These are phyloP conservation scores for Pisolithus microcarpus DNA, from an alignment of 768 basidiomycete genomes.

Conservation along the genomic window DNA sequence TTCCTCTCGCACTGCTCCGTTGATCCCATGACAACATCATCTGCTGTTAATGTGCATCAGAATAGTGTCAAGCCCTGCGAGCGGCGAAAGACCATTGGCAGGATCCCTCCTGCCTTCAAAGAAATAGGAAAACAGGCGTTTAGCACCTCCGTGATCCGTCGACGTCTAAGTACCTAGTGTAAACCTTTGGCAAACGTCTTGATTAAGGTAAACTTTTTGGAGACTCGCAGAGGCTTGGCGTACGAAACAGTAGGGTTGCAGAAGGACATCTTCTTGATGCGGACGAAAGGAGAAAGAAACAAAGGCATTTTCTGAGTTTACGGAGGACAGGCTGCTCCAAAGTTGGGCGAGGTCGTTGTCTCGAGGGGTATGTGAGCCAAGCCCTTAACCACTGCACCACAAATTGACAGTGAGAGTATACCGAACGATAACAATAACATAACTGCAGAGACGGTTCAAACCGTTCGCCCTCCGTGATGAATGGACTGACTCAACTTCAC, in stretches of 20 bases:
- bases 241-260: conserved; percentile 51
- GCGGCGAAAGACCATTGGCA: conserved; percentile 23
- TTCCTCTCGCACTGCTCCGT: conserved; percentile 29
- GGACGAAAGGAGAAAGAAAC: conserved; percentile 41
- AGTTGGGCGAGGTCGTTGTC: not conserved
- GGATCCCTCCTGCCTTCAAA: conserved; percentile 49
- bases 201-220: not conserved
- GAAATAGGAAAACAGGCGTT: conserved; percentile 53
- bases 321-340: conserved; percentile 14
- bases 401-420: conserved; percentile 2
- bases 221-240: not conserved
- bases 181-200: conserved; percentile 24
- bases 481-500: no score
- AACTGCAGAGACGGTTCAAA: no score
- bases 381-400: conserved; percentile 1
- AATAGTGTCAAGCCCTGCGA: not conserved
- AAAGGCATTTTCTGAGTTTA: conserved; percentile 26
- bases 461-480: not conserved
- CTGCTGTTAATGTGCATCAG: conserved; percentile 17
- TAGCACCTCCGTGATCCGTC: conserved; percentile 45
- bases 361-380: conserved; percentile 6
- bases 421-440: conserved; percentile 1
- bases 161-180: conserved; percentile 42
- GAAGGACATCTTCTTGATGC: conserved; percentile 54
- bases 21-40: conserved; percentile 68